Evolutionary conservation across 352 stramenopile species (phyloP).

Genomic region (Phytophthora boehmeriae): DNA sequence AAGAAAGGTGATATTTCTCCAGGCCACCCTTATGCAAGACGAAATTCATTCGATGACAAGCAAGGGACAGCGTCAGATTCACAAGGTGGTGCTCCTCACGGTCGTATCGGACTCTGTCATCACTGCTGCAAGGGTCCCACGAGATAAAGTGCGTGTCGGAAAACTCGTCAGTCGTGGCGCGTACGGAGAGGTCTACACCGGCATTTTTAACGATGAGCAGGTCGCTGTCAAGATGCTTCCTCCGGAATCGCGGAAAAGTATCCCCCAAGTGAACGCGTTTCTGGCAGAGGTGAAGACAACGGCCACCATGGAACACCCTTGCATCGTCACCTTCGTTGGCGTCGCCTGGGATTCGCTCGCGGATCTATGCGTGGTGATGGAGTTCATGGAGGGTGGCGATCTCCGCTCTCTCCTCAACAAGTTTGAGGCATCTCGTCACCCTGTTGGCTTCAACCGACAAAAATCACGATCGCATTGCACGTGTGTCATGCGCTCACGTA

Average conservation of each 20-base stretch:
- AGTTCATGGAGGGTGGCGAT: slow-evolving; percentile 1
- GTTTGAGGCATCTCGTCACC: not conserved
- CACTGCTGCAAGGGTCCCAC: not conserved
- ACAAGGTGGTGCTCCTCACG: not conserved
- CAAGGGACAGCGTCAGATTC: not conserved
- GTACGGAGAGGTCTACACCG: not conserved
- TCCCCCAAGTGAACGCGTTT: not conserved
- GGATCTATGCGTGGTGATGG: slow-evolving; percentile 1
- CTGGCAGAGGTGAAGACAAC: not conserved
- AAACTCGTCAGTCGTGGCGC: not conserved
- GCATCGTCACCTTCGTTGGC: not conserved
- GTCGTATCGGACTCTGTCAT: slow-evolving; percentile 1
- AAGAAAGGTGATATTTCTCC: not conserved
- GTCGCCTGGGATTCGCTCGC: not conserved
- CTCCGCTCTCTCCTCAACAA: not conserved
- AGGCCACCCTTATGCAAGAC: not conserved
- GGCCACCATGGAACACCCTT: not conserved
- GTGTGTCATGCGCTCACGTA: slow-evolving; percentile 1
- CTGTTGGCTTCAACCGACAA: not conserved
- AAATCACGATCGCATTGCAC: slow-evolving; percentile 1
- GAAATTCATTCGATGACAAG: not conserved
- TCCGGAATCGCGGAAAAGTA: not conserved
- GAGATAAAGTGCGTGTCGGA: not conserved
- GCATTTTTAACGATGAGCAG: not conserved
- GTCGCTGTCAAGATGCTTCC: slow-evolving; percentile 1